Base-by-base conservation (phyloP, 768 basidiomycete genomes). In the Tulasnella calospora region DNA sequence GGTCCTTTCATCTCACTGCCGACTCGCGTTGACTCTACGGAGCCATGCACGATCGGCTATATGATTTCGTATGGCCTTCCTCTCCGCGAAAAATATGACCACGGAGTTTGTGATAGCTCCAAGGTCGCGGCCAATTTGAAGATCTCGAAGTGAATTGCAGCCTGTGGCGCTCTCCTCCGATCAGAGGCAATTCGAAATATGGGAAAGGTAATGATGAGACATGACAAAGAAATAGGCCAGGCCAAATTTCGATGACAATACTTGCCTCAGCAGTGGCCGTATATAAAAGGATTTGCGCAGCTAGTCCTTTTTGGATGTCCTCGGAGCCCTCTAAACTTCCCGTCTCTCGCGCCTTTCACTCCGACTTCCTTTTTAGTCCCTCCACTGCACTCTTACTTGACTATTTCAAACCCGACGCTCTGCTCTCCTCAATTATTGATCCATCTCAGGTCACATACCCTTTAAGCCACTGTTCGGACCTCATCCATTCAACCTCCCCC, bases 81-180 rank as follows among this genome's bases (percentile, higher is more conserved):
- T 67, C 61, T 67, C 61, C 61, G 61, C 15, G 30, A 5, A 67
- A 67, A 33, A 67, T 44, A 33, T 27, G 27, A 67, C 61, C 33
- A 35, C 30, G 61, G 27, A 27, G 61, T 67, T 67, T 35, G 61
- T 67, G 30, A 67, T 30, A 67, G 61, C 61, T 67, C 61, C 61
- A 67, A 67, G 61, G 61, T 67, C 61, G 61, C 61, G 61, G 61
- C 61, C 33, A 67, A 67, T 67, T 67, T 67, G 61, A 67, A 67
- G 61, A 67, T 67, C 61, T 67, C n/a, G 61, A 67, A 67, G 61
- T 67, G 61, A 67, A 27, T 67, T 67, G 61, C 61, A 67, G 61
- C 12, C 61, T n/a, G 61, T 67, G 61, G 61, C 61, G 61, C 61
- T 35, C 61, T 2, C 13, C 13, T n/a, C 21, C 61, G 61, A 67